A percentile compares a stretch with the other conserved stretches of the same genome.
These are phyloP conservation scores for Colletotrichum chrysophilum DNA, from an alignment of 2,329 filamentous ascomycete genomes.

Conservation along the genomic window DNA sequence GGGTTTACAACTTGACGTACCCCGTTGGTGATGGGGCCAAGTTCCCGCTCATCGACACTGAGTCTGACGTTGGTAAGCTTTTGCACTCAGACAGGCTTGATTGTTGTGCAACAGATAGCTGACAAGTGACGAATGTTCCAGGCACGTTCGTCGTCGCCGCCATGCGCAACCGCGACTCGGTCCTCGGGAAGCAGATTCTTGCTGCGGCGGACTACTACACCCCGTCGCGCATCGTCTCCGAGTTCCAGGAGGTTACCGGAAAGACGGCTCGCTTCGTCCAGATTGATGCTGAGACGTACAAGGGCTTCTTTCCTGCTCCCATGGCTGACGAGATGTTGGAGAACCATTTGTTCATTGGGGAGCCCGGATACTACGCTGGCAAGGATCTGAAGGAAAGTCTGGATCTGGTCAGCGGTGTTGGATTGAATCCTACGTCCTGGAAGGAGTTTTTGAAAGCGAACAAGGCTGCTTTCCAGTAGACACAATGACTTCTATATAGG, in stretches of 20 bases:
- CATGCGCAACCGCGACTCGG: background rate
- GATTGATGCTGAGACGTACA: conserved; percentile 25
- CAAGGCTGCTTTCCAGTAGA: background rate
- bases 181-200: conserved; percentile 18
- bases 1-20: conserved; percentile 27
- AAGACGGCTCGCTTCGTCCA: conserved; percentile 10
- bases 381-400: background rate
- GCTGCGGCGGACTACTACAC: conserved; percentile 21
- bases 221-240: conserved; percentile 8
- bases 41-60: conserved; percentile 36
- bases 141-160: conserved; percentile 20
- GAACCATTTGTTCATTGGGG: conserved; percentile 25
- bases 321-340: conserved; percentile 28
- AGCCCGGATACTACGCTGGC: conserved; percentile 25
- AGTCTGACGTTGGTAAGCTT: conserved; percentile 35
- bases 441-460: conserved; percentile 14
- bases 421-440: conserved; percentile 2
- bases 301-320: conserved; percentile 25
- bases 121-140: background rate
- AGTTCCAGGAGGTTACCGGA: conserved; percentile 13
- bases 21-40: conserved; percentile 29
- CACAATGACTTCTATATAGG: accelerated
- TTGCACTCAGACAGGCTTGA: background rate
- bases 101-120: no score
- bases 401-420: conserved; percentile 4